These are phyloP conservation scores for Scheffersomyces insectosa DNA, from an alignment of 1,139 yeast genomes.

Conservation along the genomic window DNA sequence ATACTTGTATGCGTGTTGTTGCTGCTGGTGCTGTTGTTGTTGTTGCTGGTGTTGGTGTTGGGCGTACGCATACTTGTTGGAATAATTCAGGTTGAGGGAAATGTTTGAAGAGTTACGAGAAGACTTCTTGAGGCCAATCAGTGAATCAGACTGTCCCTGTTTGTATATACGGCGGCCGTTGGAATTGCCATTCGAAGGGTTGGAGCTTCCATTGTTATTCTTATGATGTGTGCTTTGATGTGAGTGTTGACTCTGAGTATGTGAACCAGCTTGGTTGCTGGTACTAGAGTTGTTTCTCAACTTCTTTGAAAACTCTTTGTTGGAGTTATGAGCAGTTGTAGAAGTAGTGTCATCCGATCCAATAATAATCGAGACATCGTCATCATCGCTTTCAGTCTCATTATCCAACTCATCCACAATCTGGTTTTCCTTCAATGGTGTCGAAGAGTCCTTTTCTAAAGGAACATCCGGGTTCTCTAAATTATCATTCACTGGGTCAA, in stretches of 20 bases:
- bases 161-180: too few species aligned
- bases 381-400: constrained; percentile 25
- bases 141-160: constrained; percentile 8
- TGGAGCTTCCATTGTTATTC: constrained; percentile 8
- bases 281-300: constrained; percentile 1
- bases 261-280: constrained; percentile 1
- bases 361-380: constrained; percentile 45
- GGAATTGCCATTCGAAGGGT: neutral
- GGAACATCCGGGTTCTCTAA: constrained; percentile 1
- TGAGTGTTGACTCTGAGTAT: constrained; percentile 1
- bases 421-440: constrained; percentile 14
- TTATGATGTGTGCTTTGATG: constrained; percentile 5
- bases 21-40: neutral
- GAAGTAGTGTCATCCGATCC: constrained; percentile 40
- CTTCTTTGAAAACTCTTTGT: constrained; percentile 10
- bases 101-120: constrained; percentile 26
- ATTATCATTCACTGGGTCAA: neutral
- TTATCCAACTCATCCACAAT: constrained; percentile 8
- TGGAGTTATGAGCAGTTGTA: constrained; percentile 21
- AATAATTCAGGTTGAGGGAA: constrained; percentile 23
- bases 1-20: constrained; percentile 6
- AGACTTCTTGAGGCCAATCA: constrained; percentile 7
- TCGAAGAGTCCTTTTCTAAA: neutral
- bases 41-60: constrained; percentile 5
- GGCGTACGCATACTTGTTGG: constrained; percentile 13